Conservation (phyloP, 2,329 filamentous ascomycete genomes). For the Xylaria sp. region DNA sequence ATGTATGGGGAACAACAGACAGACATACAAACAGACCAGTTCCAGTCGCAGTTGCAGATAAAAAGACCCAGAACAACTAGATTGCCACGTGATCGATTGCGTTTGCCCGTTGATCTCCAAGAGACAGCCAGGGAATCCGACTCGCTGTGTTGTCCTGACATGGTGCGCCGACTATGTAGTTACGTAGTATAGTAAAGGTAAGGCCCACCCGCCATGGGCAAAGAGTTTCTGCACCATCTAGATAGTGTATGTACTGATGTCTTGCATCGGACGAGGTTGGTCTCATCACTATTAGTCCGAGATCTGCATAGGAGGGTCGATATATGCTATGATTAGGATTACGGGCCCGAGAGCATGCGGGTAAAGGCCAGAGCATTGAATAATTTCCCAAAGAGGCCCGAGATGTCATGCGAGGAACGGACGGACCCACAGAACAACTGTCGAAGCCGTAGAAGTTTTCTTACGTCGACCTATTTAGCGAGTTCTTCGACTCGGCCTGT, state of each 20-base stretch:
- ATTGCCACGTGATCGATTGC: conserved; percentile 31
- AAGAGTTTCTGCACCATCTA: conserved; percentile 34
- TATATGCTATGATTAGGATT: conserved; percentile 46
- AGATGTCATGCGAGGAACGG: conserved; percentile 56
- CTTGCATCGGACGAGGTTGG: conserved; percentile 39
- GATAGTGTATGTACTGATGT: conserved; percentile 23
- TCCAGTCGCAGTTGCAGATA: conserved; percentile 25
- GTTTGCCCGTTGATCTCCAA: conserved; percentile 29
- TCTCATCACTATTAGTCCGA: conserved; percentile 42
- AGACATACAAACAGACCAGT: background rate
- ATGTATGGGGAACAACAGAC: conserved; percentile 14
- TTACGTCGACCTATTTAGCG: conserved; percentile 13
- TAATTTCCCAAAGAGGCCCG: conserved; percentile 58
- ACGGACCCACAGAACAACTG: conserved; percentile 55
- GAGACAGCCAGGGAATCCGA: background rate
- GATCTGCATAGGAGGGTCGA: conserved; percentile 47
- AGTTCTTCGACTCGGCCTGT: conserved; percentile 1
- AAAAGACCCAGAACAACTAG: conserved; percentile 22
- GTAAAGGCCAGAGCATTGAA: conserved; percentile 51
- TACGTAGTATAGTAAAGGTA: background rate
- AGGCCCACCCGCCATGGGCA: conserved; percentile 21
- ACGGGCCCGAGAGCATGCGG: conserved; percentile 46
- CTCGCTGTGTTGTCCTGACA: conserved; percentile 12
- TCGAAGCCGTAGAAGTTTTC: conserved; percentile 51
- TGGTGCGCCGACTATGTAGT: background rate